phyloP scores from a whole-genome alignment of 177 flowering plant species.

The Vitis hybrid region DNA sequence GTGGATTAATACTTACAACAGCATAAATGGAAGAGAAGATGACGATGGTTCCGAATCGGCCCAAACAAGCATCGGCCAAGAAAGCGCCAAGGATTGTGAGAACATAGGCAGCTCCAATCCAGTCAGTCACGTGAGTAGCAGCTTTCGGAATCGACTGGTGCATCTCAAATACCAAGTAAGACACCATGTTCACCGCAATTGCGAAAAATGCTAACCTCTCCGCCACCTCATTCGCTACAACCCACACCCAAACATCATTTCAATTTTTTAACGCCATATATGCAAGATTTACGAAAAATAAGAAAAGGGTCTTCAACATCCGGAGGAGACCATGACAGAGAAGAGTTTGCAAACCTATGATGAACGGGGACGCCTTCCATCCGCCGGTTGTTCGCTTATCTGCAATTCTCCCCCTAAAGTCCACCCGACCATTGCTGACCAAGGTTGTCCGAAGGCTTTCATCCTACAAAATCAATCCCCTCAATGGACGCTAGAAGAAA shows the following conservation, averaged over 20 bases:
- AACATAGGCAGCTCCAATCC: slow-evolving; percentile 69
- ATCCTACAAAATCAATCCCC: background rate
- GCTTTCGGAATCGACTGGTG: slow-evolving; percentile 50
- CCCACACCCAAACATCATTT: no score
- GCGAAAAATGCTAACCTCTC: slow-evolving; percentile 71
- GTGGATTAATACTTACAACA: slow-evolving; percentile 32
- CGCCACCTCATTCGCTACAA: slow-evolving; percentile 68
- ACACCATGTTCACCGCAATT: slow-evolving; percentile 63
- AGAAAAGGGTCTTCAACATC: no score
- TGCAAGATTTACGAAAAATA: background rate
- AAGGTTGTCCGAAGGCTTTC: slow-evolving; percentile 11
- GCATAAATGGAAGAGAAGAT: slow-evolving; percentile 62
- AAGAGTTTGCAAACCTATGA: slow-evolving; percentile 42
- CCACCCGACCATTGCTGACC: slow-evolving; percentile 61
- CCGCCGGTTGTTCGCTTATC: slow-evolving; percentile 62
- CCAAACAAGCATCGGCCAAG: slow-evolving; percentile 69
- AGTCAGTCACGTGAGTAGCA: slow-evolving; percentile 54
- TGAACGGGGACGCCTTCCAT: slow-evolving; percentile 70
- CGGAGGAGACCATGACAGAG: background rate
- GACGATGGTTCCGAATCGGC: slow-evolving; percentile 62
- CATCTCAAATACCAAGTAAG: slow-evolving; percentile 55
- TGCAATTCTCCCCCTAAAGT: slow-evolving; percentile 51
- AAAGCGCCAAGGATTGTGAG: slow-evolving; percentile 71
- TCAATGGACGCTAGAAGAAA: background rate
- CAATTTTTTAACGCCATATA: no score